Conservation (phyloP, 495 filamentous ascomycete species). For the Penicillium argentinense region DNA sequence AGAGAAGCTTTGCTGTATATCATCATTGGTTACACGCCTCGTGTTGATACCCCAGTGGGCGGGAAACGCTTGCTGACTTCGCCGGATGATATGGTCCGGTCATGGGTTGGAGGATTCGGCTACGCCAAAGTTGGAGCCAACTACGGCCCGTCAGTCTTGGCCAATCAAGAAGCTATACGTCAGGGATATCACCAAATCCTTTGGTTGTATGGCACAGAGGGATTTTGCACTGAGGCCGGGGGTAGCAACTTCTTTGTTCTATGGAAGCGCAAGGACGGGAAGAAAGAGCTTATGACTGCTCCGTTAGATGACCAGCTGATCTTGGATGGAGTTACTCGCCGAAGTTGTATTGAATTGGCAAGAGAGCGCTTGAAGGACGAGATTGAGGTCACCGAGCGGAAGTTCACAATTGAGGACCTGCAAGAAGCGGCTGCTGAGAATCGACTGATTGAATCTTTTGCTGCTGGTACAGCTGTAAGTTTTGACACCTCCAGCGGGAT, state of each 20-base stretch:
- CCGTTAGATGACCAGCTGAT: conserved; percentile 88
- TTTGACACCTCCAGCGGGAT: too few relatives aligned
- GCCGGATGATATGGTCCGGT: conserved; percentile 14
- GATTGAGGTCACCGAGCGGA: too few relatives aligned
- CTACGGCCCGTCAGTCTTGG: conserved; percentile 25
- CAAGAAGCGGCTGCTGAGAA: too few relatives aligned
- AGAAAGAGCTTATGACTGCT: conserved; percentile 74
- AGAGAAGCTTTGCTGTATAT: conserved; percentile 72
- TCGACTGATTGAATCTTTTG: too few relatives aligned
- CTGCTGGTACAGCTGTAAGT: too few relatives aligned
- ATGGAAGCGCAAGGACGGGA: conserved; percentile 57
- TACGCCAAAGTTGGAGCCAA: conserved; percentile 28
- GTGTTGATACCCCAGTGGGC: conserved; percentile 43
- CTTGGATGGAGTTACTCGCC: conserved; percentile 77
- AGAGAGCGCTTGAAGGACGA: conserved; percentile 66
- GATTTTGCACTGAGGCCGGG: conserved; percentile 81
- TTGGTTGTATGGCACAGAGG: conserved; percentile 55
- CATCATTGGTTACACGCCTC: too few relatives aligned
- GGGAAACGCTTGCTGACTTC: conserved; percentile 10
- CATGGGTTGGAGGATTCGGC: conserved; percentile 28
- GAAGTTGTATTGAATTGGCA: conserved; percentile 73
- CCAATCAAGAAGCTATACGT: conserved; percentile 8
- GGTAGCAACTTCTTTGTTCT: conserved; percentile 86
- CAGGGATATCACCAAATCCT: conserved; percentile 28
- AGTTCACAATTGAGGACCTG: too few relatives aligned